phyloP scores from a whole-genome alignment of 495 filamentous ascomycete genomes.

The Penicillium manginii region DNA sequence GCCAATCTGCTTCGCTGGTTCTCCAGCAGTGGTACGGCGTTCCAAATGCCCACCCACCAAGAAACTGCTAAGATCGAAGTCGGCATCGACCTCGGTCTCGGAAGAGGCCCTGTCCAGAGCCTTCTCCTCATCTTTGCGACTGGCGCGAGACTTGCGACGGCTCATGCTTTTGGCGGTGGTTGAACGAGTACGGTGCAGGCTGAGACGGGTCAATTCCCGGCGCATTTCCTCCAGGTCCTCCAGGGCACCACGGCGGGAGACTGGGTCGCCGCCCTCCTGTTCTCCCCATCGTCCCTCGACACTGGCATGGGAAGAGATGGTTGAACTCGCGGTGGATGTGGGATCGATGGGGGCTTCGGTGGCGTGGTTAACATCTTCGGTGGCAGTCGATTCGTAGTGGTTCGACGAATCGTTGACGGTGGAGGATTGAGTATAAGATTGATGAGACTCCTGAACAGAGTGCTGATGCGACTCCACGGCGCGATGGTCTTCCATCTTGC shows the following conservation, averaged over 20 bases:
- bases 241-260: slow-evolving; percentile 66
- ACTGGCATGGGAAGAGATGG: slow-evolving; percentile 24
- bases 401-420: slow-evolving; percentile 2
- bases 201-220: slow-evolving; percentile 64
- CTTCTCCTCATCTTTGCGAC: slow-evolving; percentile 42
- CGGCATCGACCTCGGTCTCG: slow-evolving; percentile 46
- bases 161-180: slow-evolving; percentile 30
- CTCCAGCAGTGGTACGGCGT: slow-evolving; percentile 66
- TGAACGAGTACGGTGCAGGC: slow-evolving; percentile 51
- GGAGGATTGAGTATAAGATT: slow-evolving; percentile 4
- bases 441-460: slow-evolving; percentile 5
- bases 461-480: slow-evolving; percentile 18
- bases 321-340: slow-evolving; percentile 23
- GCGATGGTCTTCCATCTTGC: slow-evolving; percentile 32
- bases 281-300: slow-evolving; percentile 77
- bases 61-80: slow-evolving; percentile 74
- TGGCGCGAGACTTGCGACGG: slow-evolving; percentile 29
- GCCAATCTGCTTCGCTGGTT: slow-evolving; percentile 80
- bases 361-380: slow-evolving; percentile 5
- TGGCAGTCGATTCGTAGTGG: slow-evolving; percentile 8
- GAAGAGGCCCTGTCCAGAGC: slow-evolving; percentile 26
- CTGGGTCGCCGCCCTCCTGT: slow-evolving; percentile 63
- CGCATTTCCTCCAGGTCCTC: slow-evolving; percentile 72
- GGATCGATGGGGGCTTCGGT: slow-evolving; percentile 5
- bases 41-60: slow-evolving; percentile 81